Evolutionary conservation across 352 stramenopile species (phyloP).

Genomic region (Phytophthora foliorum): DNA sequence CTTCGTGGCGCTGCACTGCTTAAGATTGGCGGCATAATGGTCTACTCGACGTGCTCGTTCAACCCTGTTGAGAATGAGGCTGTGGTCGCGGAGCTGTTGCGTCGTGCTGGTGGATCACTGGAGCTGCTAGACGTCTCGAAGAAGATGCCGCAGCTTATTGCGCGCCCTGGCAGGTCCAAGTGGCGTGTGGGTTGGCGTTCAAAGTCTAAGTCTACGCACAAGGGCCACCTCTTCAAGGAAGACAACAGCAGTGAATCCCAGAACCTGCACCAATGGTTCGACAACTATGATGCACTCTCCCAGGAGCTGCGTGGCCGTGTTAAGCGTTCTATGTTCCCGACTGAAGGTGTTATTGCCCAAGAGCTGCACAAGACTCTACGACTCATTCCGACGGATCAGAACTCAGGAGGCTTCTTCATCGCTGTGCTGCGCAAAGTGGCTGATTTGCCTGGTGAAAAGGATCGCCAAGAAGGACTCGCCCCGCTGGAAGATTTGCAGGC

Average conservation of each 20-base stretch:
- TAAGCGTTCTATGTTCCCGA: slow-evolving; percentile 89
- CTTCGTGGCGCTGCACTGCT: slow-evolving; percentile 92
- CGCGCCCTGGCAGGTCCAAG: slow-evolving; percentile 57
- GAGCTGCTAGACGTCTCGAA: slow-evolving; percentile 90
- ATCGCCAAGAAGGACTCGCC: slow-evolving; percentile 60
- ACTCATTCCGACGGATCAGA: slow-evolving; percentile 97
- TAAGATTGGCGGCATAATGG: slow-evolving; percentile 92
- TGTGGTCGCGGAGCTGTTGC: slow-evolving; percentile 96
- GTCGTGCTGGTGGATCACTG: slow-evolving; percentile 86
- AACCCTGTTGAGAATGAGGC: slow-evolving; percentile 99
- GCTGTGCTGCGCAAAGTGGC: slow-evolving; percentile 93
- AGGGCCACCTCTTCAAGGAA: slow-evolving; percentile 75
- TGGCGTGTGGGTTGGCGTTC: slow-evolving; percentile 90
- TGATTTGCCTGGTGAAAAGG: slow-evolving; percentile 58
- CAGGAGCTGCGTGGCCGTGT: slow-evolving; percentile 77
- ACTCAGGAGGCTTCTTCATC: slow-evolving; percentile 99
- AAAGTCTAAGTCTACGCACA: slow-evolving; percentile 89
- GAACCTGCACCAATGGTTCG: slow-evolving; percentile 83
- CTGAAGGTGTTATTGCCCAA: slow-evolving; percentile 39
- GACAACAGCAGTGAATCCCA: slow-evolving; percentile 19
- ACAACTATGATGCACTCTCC: slow-evolving; percentile 64
- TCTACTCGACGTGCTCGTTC: slow-evolving; percentile 98
- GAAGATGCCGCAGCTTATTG: slow-evolving; percentile 65
- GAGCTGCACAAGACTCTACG: slow-evolving; percentile 93
- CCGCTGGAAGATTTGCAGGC: slow-evolving; percentile 59